phyloP scores from a whole-genome alignment of 148 eudicot genomes.

The Fagopyrum tataricum region DNA sequence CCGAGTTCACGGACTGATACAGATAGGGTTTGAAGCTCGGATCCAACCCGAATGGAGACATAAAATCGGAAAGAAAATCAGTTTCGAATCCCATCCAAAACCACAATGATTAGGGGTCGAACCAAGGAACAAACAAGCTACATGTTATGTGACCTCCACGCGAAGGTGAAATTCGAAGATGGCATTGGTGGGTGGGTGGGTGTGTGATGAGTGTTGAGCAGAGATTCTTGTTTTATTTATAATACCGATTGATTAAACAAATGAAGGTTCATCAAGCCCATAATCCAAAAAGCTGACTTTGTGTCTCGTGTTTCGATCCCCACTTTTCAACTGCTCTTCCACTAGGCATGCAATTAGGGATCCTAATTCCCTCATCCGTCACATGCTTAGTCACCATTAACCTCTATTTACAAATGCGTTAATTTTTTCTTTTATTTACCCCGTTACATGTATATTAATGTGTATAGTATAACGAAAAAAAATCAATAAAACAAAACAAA shows the following conservation, averaged over 20 bases:
- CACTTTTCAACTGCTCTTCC: constrained; percentile 10
- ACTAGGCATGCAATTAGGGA: neutral
- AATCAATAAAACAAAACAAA: too few relatives aligned
- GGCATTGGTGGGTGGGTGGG: neutral
- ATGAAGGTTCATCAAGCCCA: neutral
- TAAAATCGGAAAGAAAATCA: too few relatives aligned
- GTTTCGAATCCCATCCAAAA: too few relatives aligned
- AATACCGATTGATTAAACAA: neutral
- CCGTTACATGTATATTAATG: too few relatives aligned
- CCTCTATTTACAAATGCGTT: neutral
- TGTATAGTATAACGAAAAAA: too few relatives aligned
- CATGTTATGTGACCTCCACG: too few relatives aligned
- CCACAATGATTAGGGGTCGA: too few relatives aligned
- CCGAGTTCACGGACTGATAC: too few relatives aligned
- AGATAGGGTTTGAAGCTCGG: too few relatives aligned
- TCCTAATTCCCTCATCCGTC: neutral
- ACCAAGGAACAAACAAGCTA: too few relatives aligned
- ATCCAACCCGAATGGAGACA: too few relatives aligned
- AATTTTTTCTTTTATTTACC: too few relatives aligned
- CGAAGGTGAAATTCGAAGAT: neutral
- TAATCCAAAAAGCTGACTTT: constrained; percentile 8
- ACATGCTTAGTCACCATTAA: neutral
- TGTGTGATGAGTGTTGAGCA: constrained; percentile 2
- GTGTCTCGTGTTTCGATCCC: neutral
- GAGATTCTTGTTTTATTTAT: neutral